A percentile compares a stretch with the other conserved stretches of the same genome.
Evolutionary conservation across 257 asterid species (phyloP).

Genomic region (Scutellaria minor): DNA sequence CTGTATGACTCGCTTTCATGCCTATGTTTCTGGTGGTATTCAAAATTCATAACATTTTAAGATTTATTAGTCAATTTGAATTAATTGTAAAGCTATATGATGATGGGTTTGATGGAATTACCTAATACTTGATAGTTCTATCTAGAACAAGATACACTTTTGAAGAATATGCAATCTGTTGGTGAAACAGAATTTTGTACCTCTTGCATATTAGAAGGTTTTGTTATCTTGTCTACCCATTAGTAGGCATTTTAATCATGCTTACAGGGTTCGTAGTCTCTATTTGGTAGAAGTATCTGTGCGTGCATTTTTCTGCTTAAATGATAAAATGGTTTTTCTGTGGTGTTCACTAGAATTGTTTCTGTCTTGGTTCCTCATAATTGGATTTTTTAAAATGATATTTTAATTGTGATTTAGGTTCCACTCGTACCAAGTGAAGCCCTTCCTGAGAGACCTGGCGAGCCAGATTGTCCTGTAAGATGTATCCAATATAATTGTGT

Average conservation of each 20-base stretch:
- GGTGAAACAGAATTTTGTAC: neutral
- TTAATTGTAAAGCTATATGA: neutral
- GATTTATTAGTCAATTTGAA: neutral
- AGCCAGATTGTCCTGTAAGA: slow-evolving; percentile 97
- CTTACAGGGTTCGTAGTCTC: neutral
- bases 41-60: neutral
- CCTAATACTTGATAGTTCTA: neutral
- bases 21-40: neutral
- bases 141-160: neutral
- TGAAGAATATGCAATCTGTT: slow-evolving; percentile 1
- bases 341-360: slow-evolving; percentile 14
- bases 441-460: slow-evolving; percentile 92
- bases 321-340: slow-evolving; percentile 5
- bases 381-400: slow-evolving; percentile 25
- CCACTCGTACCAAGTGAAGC: slow-evolving; percentile 62
- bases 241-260: slow-evolving; percentile 14
- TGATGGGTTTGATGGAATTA: slow-evolving; percentile 3
- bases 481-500: slow-evolving; percentile 25
- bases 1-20: neutral
- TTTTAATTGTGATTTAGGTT: slow-evolving; percentile 60
- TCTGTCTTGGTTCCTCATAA: slow-evolving; percentile 4
- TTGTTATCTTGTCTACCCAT: slow-evolving; percentile 15
- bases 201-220: slow-evolving; percentile 18
- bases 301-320: slow-evolving; percentile 8
- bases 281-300: slow-evolving; percentile 13